A percentile compares a stretch with the other conserved stretches of the same genome.
Conservation (phyloP, 2,329 filamentous ascomycete genomes). For the Aureobasidium namibiae region DNA sequence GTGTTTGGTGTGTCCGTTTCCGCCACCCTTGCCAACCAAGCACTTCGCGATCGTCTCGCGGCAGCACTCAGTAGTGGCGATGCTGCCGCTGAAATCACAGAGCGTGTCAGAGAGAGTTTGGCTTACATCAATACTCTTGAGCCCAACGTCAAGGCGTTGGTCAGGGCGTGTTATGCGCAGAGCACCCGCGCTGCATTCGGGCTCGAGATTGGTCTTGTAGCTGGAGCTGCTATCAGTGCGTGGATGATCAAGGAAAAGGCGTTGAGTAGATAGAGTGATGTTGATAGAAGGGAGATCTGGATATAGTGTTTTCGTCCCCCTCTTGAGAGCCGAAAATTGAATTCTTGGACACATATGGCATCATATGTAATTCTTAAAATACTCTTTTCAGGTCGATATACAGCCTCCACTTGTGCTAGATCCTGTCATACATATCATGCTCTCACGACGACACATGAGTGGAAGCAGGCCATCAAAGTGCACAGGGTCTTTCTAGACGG, state of each 20-base stretch:
- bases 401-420: too few relatives aligned
- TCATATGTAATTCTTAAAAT: too few relatives aligned
- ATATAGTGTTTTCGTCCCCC: too few relatives aligned
- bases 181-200: constrained; percentile 45
- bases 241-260: constrained; percentile 39
- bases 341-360: too few relatives aligned
- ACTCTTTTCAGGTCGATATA: too few relatives aligned
- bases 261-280: constrained; percentile 11
- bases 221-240: constrained; percentile 38
- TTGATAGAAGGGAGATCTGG: too few relatives aligned
- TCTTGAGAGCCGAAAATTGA: too few relatives aligned
- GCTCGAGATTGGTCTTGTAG: constrained; percentile 42
- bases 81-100: constrained; percentile 57
- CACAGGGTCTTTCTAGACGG: too few relatives aligned
- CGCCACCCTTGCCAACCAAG: constrained; percentile 64
- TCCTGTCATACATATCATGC: too few relatives aligned
- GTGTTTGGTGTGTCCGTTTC: constrained; percentile 61
- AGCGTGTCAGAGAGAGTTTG: constrained; percentile 60
- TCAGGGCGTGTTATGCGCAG: constrained; percentile 58
- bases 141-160: constrained; percentile 49
- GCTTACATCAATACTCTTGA: constrained; percentile 60
- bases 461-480: too few relatives aligned
- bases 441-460: too few relatives aligned
- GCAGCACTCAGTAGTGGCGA: constrained; percentile 47
- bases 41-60: constrained; percentile 50